Conservation (phyloP, 495 filamentous ascomycete genomes). For the Chaetomidium leptoderma region DNA sequence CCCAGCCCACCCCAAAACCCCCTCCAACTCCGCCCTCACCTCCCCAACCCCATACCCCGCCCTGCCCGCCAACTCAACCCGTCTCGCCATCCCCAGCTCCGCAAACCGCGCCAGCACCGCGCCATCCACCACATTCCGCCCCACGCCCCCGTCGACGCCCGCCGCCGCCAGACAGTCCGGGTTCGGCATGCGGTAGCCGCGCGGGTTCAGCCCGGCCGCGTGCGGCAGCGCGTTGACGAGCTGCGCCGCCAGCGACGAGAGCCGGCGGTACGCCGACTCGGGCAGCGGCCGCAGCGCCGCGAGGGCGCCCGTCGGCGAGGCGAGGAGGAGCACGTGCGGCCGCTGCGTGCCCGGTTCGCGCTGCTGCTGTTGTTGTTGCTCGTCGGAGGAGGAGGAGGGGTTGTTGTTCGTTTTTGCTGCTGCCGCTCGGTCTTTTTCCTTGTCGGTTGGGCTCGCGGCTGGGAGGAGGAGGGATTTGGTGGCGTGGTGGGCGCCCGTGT, state of each 20-base stretch:
- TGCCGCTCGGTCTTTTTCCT: conserved; percentile 9
- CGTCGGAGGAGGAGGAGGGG: conserved; percentile 9
- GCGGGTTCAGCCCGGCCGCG: conserved; percentile 74
- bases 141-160: conserved; percentile 45
- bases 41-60: conserved; percentile 48
- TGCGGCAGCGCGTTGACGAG: conserved; percentile 71
- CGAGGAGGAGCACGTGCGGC: conserved; percentile 63
- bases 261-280: conserved; percentile 75
- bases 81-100: conserved; percentile 62
- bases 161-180: conserved; percentile 26
- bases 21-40: conserved; percentile 34
- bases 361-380: conserved; percentile 15
- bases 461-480: conserved; percentile 72
- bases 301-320: conserved; percentile 68
- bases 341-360: conserved; percentile 4
- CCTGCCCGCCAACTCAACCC: conserved; percentile 64
- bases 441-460: conserved; percentile 40
- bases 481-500: conserved; percentile 71
- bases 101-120: conserved; percentile 57
- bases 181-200: conserved; percentile 58
- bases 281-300: conserved; percentile 71
- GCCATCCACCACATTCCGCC: conserved; percentile 51
- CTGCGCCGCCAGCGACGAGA: conserved; percentile 77
- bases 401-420: conserved; percentile 9
- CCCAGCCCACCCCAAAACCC: conserved; percentile 34